Percentiles rank a stretch among this genome's conserved stretches.
Conservation (phyloP, 1,284 basidiomycete genomes). For the Ceratobasidium sp. region DNA sequence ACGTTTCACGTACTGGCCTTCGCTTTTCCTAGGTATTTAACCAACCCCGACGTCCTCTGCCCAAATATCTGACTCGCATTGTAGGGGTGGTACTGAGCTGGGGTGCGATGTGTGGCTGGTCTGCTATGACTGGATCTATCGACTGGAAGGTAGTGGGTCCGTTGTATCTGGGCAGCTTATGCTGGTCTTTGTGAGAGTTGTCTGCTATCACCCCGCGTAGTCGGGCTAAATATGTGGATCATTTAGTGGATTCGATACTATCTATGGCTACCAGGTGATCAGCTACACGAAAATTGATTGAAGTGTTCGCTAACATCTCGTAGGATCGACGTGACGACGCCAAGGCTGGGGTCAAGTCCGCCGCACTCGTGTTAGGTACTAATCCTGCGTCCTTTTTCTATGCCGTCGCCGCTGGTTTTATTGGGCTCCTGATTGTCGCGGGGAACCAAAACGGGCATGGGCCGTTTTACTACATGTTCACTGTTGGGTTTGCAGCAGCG, state of each 20-base stretch:
- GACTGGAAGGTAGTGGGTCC: constrained; percentile 52
- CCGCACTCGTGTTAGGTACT: constrained; percentile 63
- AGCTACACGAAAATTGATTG: too few species aligned
- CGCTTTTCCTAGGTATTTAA: constrained; percentile 48
- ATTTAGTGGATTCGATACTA: constrained; percentile 64
- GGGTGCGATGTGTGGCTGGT: constrained; percentile 56
- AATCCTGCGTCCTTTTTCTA: constrained; percentile 64
- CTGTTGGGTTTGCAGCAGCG: constrained; percentile 58
- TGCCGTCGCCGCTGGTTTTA: constrained; percentile 59
- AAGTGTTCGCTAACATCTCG: not conserved
- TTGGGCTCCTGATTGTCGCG: constrained; percentile 57
- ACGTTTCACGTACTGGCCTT: constrained; percentile 58
- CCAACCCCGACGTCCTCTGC: too few species aligned
- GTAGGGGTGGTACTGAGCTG: constrained; percentile 53
- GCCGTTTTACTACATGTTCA: constrained; percentile 62
- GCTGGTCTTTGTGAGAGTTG: constrained; percentile 50
- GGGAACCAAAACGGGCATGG: constrained; percentile 62
- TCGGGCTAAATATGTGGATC: constrained; percentile 52
- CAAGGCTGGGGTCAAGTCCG: constrained; percentile 63
- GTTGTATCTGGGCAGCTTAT: constrained; percentile 46
- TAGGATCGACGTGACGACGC: constrained; percentile 61
- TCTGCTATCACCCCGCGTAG: constrained; percentile 49
- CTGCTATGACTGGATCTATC: constrained; percentile 53
- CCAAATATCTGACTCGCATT: not conserved
- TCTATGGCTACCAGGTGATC: constrained; percentile 62